Evolutionary conservation across 2,329 filamentous ascomycete species (phyloP).

Genomic region (Diaporthe citri): DNA sequence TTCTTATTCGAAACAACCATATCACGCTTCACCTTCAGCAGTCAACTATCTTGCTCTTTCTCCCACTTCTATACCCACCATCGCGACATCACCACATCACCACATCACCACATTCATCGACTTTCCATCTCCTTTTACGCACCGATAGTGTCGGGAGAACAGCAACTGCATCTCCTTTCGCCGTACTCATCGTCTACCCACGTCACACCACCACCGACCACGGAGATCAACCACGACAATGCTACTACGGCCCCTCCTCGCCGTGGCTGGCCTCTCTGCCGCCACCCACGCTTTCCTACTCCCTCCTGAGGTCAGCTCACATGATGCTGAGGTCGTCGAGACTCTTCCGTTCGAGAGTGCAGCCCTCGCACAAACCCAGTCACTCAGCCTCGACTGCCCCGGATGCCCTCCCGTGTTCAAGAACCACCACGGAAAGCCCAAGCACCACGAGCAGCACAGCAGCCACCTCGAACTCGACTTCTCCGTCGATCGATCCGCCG

Average conservation of each 20-base stretch:
- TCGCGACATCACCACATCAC: not conserved
- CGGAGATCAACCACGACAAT: constrained; percentile 41
- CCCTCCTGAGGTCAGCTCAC: constrained; percentile 61
- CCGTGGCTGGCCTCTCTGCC: constrained; percentile 54
- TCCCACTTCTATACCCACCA: not conserved
- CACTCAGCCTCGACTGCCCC: constrained; percentile 64
- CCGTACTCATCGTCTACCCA: not conserved
- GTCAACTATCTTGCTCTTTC: not conserved
- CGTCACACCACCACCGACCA: not conserved
- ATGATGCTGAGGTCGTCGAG: constrained; percentile 58
- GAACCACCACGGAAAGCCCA: constrained; percentile 45
- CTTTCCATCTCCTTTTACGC: not conserved
- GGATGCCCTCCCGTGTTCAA: constrained; percentile 61
- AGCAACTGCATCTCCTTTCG: not conserved
- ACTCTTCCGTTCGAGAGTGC: constrained; percentile 53
- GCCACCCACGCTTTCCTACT: constrained; percentile 64
- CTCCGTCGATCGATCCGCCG: constrained; percentile 59
- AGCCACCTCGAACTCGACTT: constrained; percentile 68
- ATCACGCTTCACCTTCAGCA: not conserved
- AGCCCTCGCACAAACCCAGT: constrained; percentile 51
- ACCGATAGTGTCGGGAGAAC: not conserved
- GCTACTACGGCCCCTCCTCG: constrained; percentile 59
- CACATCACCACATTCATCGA: not conserved
- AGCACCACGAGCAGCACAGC: constrained; percentile 44
- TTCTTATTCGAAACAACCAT: constrained; percentile 28